Percentiles rank a stretch among this genome's conserved stretches.
Conservation (phyloP, 441 rosid genomes). For the Adansonia madagascariensis region DNA sequence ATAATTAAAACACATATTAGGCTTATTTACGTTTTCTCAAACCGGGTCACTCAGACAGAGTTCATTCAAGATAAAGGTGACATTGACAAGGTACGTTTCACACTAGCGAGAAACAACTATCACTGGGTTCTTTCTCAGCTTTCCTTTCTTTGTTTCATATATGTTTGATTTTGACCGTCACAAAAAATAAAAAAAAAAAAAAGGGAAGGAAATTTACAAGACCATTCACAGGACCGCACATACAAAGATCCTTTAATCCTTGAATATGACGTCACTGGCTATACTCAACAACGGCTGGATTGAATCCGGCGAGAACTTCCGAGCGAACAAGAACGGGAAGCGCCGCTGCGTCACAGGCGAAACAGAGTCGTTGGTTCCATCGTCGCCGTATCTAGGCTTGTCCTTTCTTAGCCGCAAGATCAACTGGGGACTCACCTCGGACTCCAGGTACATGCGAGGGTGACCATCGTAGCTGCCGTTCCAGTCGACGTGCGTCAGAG, state of each 20-base stretch:
- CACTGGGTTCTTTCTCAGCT: constrained; percentile 45
- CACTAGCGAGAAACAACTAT: not conserved
- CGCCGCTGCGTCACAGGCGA: constrained; percentile 27
- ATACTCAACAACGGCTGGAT: constrained; percentile 45
- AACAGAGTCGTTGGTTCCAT: constrained; percentile 54
- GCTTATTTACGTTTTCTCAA: not conserved
- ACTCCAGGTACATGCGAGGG: constrained; percentile 55
- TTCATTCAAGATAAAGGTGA: not conserved
- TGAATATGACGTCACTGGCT: constrained; percentile 52
- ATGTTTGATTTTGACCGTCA: not conserved
- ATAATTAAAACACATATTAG: too few species aligned
- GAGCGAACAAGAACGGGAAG: constrained; percentile 63
- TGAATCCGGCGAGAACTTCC: constrained; percentile 58
- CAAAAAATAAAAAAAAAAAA: not conserved
- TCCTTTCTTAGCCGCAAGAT: constrained; percentile 43
- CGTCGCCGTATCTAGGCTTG: constrained; percentile 58
- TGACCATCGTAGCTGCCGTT: constrained; percentile 56
- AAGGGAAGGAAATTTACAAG: constrained; percentile 32
- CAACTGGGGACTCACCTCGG: constrained; percentile 57
- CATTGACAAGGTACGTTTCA: not conserved
- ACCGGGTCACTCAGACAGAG: not conserved
- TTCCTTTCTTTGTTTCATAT: constrained; percentile 2
- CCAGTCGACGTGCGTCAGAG: constrained; percentile 86
- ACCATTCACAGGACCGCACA: constrained; percentile 10
- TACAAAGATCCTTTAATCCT: constrained; percentile 41